Evolutionary conservation across 2,329 filamentous ascomycete species (phyloP), one percentile per base, ranked within the genome.

Genomic region (Colletotrichum phormii): DNA sequence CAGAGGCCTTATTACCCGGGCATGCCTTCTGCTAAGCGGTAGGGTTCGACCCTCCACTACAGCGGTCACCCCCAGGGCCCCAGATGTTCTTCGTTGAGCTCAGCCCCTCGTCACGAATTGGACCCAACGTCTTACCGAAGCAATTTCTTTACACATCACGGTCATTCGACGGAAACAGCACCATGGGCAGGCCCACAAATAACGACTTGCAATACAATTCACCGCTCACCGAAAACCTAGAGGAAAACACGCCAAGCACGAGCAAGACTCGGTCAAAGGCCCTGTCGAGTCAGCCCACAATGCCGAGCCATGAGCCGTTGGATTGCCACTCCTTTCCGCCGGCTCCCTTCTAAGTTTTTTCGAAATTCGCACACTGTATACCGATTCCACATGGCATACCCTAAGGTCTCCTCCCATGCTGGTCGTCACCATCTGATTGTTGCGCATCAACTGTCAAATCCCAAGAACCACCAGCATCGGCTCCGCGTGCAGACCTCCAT

Each of bases 281-380:
- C 15, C 26, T 64, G 35, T 51, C 24, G 31, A 58, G 53, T 68
- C 65, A 64, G 70, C 42, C 66, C 70, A 70, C 46, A 15, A 29
- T 49, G 11, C 59, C 35, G 42, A 29, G 18, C 42, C 53, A 53
- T 60, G 33, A 49, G 59, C 58, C 31, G 53, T 64, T 72, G 60
- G 37, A 26, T 72, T 12, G 54, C 70, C 65, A 69, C 66, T 64
- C 33, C 24, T 22, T 59, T 69, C 58, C 42, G 42, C 53, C 46
- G 29, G 24, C 58, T 64, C 42, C 65, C 26, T 29, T 37, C 64
- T 26, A 58, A 57, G 22, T 26, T 18, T 13, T 37, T n/a, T 31
- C 37, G 22, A 11, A 58, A 53, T 37, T 53, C 26, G 55, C 55
- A 70, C 70, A 72, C 66, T 70, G 66, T 70, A 53, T 57, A 37